Conservation (phyloP, 2,329 filamentous ascomycete species). For the Pseudonectria foliicola region DNA sequence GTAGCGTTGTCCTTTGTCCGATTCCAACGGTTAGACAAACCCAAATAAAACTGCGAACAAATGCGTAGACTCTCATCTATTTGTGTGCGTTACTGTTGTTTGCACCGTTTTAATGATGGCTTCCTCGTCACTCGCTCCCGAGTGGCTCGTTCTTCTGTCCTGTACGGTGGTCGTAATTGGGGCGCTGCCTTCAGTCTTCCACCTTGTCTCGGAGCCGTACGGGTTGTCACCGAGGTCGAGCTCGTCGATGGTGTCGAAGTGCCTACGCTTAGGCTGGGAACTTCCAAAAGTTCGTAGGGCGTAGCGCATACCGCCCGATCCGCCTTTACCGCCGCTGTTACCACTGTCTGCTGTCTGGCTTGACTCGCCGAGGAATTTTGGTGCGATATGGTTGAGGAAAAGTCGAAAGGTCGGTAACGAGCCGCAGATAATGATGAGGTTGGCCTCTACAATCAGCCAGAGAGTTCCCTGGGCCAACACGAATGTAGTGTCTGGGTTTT, state of each 20-base stretch:
- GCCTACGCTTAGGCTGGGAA: constrained; percentile 1
- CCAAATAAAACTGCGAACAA: too few relatives aligned
- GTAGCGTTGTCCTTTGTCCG: too few relatives aligned
- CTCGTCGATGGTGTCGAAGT: constrained; percentile 7
- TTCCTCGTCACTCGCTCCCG: too few relatives aligned
- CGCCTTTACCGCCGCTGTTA: not conserved
- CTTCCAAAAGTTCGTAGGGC: constrained; percentile 4
- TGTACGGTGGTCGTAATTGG: too few relatives aligned
- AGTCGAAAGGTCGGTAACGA: constrained; percentile 29
- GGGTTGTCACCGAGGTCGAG: constrained; percentile 5
- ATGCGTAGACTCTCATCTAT: too few relatives aligned
- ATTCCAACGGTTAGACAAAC: too few relatives aligned
- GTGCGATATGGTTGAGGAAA: constrained; percentile 27
- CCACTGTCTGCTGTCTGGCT: not conserved
- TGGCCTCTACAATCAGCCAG: constrained; percentile 28
- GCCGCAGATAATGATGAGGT: constrained; percentile 31
- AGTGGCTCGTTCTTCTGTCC: too few relatives aligned
- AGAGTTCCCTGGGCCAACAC: constrained; percentile 14
- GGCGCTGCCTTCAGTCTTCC: too few relatives aligned
- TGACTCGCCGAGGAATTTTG: constrained; percentile 15
- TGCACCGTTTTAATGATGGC: too few relatives aligned
- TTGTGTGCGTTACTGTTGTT: too few relatives aligned
- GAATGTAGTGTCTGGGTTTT: constrained; percentile 19
- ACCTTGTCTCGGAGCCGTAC: too few relatives aligned
- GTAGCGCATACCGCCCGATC: not conserved